Evolutionary conservation across 2,329 filamentous ascomycete species (phyloP).

Genomic region (Clonostachys sp.): DNA sequence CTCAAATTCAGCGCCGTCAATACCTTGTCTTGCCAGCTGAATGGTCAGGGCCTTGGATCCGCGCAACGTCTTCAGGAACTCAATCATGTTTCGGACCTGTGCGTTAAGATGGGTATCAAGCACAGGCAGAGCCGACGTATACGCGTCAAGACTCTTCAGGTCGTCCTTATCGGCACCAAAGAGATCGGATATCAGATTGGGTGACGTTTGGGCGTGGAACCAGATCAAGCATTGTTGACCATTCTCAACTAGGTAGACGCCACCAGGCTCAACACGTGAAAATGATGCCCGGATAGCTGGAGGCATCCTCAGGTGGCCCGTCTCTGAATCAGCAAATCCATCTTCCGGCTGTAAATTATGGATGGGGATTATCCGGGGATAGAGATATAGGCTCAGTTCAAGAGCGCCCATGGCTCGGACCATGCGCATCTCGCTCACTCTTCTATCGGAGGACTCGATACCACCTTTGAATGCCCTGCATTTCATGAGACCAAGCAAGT

Average conservation of each 20-base stretch:
- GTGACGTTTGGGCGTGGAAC: constrained; percentile 89
- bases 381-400: constrained; percentile 88
- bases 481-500: constrained; percentile 85
- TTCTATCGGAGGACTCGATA: constrained; percentile 82
- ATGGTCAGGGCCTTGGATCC: constrained; percentile 86
- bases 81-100: constrained; percentile 88
- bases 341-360: constrained; percentile 86
- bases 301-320: constrained; percentile 83
- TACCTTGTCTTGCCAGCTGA: constrained; percentile 84
- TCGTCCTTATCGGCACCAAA: constrained; percentile 71
- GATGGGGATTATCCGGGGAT: constrained; percentile 86
- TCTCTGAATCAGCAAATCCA: constrained; percentile 83
- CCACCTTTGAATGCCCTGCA: constrained; percentile 91
- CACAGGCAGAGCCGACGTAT: constrained; percentile 73
- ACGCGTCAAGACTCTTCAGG: constrained; percentile 76
- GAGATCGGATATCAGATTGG: constrained; percentile 84
- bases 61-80: constrained; percentile 75
- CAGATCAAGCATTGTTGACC: constrained; percentile 88
- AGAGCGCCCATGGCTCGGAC: constrained; percentile 81
- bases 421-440: constrained; percentile 88
- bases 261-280: constrained; percentile 83
- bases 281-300: constrained; percentile 78
- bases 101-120: constrained; percentile 91
- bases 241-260: constrained; percentile 92
- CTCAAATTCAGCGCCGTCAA: constrained; percentile 94